Evolutionary conservation across 225 moss, liverwort and hornwort species (phyloP).

Genomic region (Polytrichum commune): DNA sequence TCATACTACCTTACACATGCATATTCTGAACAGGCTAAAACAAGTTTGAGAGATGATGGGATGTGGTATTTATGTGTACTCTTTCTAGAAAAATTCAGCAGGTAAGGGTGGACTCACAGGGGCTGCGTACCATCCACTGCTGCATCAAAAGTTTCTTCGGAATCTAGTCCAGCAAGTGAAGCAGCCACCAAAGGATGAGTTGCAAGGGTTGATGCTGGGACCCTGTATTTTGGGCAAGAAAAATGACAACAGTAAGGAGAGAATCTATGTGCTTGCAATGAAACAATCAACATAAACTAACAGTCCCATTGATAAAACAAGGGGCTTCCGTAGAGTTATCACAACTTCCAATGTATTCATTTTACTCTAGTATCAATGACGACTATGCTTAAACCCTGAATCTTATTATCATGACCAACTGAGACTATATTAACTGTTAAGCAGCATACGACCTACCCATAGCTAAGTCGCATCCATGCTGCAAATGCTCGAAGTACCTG

Average conservation of each 20-base stretch:
- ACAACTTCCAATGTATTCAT: too few relatives aligned
- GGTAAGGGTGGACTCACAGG: constrained; percentile 94
- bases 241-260: too few relatives aligned
- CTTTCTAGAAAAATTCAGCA: constrained; percentile 38
- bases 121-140: constrained; percentile 99
- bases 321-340: too few relatives aligned
- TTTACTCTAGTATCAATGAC: too few relatives aligned
- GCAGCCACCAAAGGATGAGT: constrained; percentile 88
- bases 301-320: too few relatives aligned
- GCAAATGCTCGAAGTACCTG: constrained; percentile 89
- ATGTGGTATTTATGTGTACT: constrained; percentile 7
- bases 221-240: constrained; percentile 30
- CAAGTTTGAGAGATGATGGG: neutral
- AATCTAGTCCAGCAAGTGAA: constrained; percentile 76
- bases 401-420: too few relatives aligned
- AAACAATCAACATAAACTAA: too few relatives aligned
- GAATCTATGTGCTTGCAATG: too few relatives aligned
- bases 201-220: constrained; percentile 74
- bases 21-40: too few relatives aligned
- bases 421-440: neutral
- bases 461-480: constrained; percentile 92
- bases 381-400: too few relatives aligned
- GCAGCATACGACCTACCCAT: constrained; percentile 53
- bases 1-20: too few relatives aligned
- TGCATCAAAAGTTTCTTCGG: constrained; percentile 95